Conservation (phyloP, 495 filamentous ascomycete genomes). For the Penicillium coffeae region DNA sequence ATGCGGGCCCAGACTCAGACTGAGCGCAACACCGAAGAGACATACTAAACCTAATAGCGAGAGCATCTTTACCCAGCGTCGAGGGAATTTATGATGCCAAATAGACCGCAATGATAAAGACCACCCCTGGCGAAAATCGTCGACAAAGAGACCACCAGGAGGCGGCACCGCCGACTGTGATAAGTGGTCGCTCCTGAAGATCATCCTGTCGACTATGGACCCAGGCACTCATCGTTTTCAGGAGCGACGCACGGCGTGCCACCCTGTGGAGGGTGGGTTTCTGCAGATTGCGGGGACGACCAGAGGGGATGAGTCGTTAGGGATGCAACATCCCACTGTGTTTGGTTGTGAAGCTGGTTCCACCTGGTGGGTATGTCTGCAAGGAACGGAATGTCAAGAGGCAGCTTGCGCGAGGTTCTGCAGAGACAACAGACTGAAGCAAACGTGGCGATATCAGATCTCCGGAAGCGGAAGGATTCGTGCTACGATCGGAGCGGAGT, state of each 20-base stretch:
- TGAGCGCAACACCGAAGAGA: slow-evolving; percentile 14
- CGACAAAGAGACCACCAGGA: slow-evolving; percentile 8
- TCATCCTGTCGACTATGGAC: slow-evolving; percentile 20
- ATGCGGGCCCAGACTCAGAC: slow-evolving; percentile 12
- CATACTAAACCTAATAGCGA: slow-evolving; percentile 17
- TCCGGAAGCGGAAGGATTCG: slow-evolving; percentile 12
- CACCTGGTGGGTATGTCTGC: slow-evolving; percentile 20
- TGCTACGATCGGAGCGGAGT: background rate
- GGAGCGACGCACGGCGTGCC: slow-evolving; percentile 19
- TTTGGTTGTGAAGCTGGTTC: slow-evolving; percentile 2
- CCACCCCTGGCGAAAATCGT: slow-evolving; percentile 18
- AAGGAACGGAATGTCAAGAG: slow-evolving; percentile 19
- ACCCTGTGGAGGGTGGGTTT: slow-evolving; percentile 17
- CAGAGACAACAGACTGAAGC: background rate
- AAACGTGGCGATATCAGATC: background rate
- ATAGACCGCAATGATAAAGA: slow-evolving; percentile 14
- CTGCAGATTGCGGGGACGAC: slow-evolving; percentile 11
- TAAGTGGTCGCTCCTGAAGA: slow-evolving; percentile 23
- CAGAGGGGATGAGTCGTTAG: slow-evolving; percentile 17
- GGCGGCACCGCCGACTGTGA: slow-evolving; percentile 20
- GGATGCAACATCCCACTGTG: slow-evolving; percentile 20
- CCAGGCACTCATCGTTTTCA: slow-evolving; percentile 26
- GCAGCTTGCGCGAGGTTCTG: background rate
- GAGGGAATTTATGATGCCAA: slow-evolving; percentile 17
- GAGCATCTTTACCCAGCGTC: slow-evolving; percentile 27